Evolutionary conservation across 2,329 filamentous ascomycete genomes (phyloP), one percentile per base, ranked within the genome.

Genomic region (Neofusicoccum ribis): DNA sequence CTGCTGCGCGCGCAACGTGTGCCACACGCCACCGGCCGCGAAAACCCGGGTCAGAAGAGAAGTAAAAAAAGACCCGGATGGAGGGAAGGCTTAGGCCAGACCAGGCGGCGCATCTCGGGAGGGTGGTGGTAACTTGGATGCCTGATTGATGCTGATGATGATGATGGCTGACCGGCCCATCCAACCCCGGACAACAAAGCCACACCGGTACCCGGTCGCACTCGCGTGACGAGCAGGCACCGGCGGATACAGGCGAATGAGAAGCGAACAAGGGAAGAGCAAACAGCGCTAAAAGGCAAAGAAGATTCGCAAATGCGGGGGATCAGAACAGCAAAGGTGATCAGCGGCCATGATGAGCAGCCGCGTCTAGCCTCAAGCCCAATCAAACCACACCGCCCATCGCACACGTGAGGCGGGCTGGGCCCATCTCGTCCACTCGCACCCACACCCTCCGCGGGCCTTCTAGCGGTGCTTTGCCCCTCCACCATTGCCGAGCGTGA

Each of bases 401-500:
- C 17, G 34, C 39, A 41, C 54, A 44, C 54, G 41, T 59, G 54
- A 27, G 7, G 8, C 12, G 14, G n/a, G 17, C 15, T 23, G 17
- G 34, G 41, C 52, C 31, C 4, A 31, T 31, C 5, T 5, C 27
- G 27, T 31, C 27, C 27, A 31, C 27, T 31, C 27, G 27, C 27
- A 31, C 27, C 27, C 27, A 31, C 27, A 31, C 27, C 27, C 27
- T 5, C 27, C 27, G 27, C 5, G 5, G 27, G 27, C 5, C 27
- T 7, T 31, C 41, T 60, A 46, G 56, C 56, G 56, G 31, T 37
- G n/a, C 31, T 60, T 60, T 31, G 54, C 39, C 11, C 39, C 52
- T 41, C 61, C 47, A 5, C 58, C 56, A 7, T 23, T 4, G 43
- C 34, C 39, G 14, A 64, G 50, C 7, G 51, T 65, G 51, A 65